Conservation (phyloP, 352 stramenopile genomes). For the Phytophthora crassamura region DNA sequence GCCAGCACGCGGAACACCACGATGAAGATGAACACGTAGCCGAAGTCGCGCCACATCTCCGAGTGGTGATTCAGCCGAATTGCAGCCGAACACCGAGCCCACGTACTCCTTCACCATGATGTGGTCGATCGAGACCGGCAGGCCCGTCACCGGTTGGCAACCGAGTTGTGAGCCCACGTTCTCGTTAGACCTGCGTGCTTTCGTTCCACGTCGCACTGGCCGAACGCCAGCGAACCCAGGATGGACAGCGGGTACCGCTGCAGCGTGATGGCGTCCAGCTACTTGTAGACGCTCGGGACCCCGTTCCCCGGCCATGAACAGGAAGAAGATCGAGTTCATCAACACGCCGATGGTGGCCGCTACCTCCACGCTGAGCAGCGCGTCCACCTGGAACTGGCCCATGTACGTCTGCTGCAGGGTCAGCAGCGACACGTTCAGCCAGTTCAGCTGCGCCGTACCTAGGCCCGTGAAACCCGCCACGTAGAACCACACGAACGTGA, state of each 20-base stretch:
- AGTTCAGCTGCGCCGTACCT: slow-evolving; percentile 36
- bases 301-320: no score
- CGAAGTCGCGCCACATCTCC: slow-evolving; percentile 46
- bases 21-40: slow-evolving; percentile 37
- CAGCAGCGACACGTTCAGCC: slow-evolving; percentile 39
- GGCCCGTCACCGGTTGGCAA: slow-evolving; percentile 23
- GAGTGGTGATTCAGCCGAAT: no score
- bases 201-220: slow-evolving; percentile 34
- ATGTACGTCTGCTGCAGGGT: slow-evolving; percentile 49
- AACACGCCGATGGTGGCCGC: no score
- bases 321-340: no score
- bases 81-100: slow-evolving; percentile 31
- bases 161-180: slow-evolving; percentile 28
- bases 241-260: slow-evolving; percentile 36
- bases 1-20: slow-evolving; percentile 40
- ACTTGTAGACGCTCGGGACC: no score
- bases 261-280: no score
- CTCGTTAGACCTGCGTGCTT: slow-evolving; percentile 17
- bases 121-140: slow-evolving; percentile 26
- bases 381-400: slow-evolving; percentile 38
- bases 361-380: slow-evolving; percentile 31
- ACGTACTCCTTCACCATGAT: slow-evolving; percentile 26
- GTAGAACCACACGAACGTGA: slow-evolving; percentile 49
- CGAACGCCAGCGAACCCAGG: slow-evolving; percentile 28
- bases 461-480: slow-evolving; percentile 45